Percentiles rank a stretch among this genome's conserved stretches.
Conservation (phyloP, 2,329 filamentous ascomycete genomes). For the Bipolaris oryzae region DNA sequence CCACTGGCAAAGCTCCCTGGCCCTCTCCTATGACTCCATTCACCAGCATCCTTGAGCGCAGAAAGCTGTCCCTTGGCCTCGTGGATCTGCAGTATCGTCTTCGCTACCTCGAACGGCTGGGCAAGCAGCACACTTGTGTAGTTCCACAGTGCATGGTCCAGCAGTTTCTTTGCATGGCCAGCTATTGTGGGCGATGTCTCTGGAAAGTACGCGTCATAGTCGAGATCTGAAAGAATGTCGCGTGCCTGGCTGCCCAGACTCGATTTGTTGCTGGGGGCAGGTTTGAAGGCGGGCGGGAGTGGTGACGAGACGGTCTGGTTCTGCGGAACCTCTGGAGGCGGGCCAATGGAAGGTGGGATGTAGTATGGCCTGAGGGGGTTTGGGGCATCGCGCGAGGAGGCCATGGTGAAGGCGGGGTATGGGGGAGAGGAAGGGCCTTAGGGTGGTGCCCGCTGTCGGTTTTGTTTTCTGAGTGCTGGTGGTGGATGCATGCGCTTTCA, state of each 20-base stretch:
- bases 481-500: constrained; percentile 17
- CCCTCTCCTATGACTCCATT: constrained; percentile 30
- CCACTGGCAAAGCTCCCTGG: constrained; percentile 43
- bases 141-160: constrained; percentile 89
- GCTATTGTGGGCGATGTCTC: constrained; percentile 73
- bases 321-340: constrained; percentile 55
- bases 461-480: constrained; percentile 11
- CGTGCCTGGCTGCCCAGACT: constrained; percentile 70
- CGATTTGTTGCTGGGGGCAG: constrained; percentile 52
- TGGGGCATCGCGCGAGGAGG: constrained; percentile 54
- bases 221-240: constrained; percentile 85
- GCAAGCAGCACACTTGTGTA: constrained; percentile 88
- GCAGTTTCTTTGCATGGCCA: constrained; percentile 73
- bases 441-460: constrained; percentile 7
- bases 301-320: constrained; percentile 34
- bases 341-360: constrained; percentile 70
- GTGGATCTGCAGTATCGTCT: constrained; percentile 84
- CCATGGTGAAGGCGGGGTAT: constrained; percentile 35
- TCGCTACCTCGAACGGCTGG: constrained; percentile 97
- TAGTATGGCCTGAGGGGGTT: constrained; percentile 76
- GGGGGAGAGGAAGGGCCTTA: constrained; percentile 8
- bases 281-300: constrained; percentile 41
- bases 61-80: constrained; percentile 51
- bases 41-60: constrained; percentile 25
- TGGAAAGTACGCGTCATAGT: constrained; percentile 85